Evolutionary conservation across 768 basidiomycete genomes (phyloP), one percentile per base, ranked within the genome.

Genomic region (Lactarius akahatsu): DNA sequence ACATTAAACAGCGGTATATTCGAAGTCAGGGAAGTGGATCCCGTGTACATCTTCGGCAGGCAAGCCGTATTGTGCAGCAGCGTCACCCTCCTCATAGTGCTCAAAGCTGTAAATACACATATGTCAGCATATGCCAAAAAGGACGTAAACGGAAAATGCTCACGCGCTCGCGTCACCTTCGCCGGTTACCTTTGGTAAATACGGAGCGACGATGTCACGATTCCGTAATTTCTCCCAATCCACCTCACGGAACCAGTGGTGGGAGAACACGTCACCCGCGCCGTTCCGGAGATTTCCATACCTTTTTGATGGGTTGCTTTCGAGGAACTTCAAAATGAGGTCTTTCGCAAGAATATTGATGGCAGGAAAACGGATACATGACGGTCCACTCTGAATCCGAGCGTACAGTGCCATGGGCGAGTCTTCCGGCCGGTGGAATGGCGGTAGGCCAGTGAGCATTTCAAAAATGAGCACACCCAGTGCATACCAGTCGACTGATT

Each of bases 401-500:
- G 97, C 94, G 77, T 99, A 98, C 50, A 98, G 83, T 54, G 86
- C 80, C 72, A 96, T 85, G 26, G 92, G 96, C 73, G 94, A 92
- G 57, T 85, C 70, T 74, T 94, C 92, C 30, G 84, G 80, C 75
- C 92, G 90, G 77, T 97, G 96, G 80, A 94, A 98, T 0, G 97
- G 97, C 32, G 96, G 94, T 32, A 91, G 88, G 9, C 97, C 97
- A 0, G 92, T 94, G 54, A 99, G 84, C 96, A 98, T 98, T 78
- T 99, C 97, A 75, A 91, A 99, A 63, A 96, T 91, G 67, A 99
- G 87, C 62, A 99, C 93, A 59, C 97, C 97, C 60, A 98, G 85
- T 1, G 97, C 96, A 79, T 98, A 99, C 96, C 96, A 99, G 74
- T 99, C 97, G 2, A 98, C 96, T 64, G 89, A 90, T 76, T 97